These are phyloP conservation scores for Lasiosphaeria ovina DNA, from an alignment of 495 filamentous ascomycete species.

Conservation along the genomic window DNA sequence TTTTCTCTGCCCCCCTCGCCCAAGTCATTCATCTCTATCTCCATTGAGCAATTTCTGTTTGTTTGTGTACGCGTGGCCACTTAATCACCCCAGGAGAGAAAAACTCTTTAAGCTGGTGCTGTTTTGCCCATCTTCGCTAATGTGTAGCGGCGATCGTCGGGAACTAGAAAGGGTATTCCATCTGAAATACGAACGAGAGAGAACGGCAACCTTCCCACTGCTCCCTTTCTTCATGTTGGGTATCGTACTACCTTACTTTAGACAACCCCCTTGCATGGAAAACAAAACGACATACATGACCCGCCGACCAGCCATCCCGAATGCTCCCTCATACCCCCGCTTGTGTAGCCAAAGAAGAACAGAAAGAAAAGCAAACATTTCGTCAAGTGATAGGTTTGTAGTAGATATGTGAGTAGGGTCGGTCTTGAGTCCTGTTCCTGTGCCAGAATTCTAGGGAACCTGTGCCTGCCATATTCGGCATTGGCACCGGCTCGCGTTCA, in stretches of 20 bases:
- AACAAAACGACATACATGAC: not conserved
- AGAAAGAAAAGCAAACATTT: not conserved
- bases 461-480: too few species aligned
- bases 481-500: too few species aligned
- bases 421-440: not conserved
- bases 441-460: not conserved
- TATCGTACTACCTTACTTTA: not conserved
- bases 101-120: too few species aligned
- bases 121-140: too few species aligned
- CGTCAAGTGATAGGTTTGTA: not conserved
- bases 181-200: too few species aligned
- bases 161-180: too few species aligned
- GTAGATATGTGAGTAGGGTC: not conserved
- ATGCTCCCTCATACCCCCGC: not conserved
- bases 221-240: not conserved
- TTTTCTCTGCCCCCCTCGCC: too few species aligned
- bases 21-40: too few species aligned
- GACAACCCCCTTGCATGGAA: not conserved
- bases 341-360: not conserved
- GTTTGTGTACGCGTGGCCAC: too few species aligned
- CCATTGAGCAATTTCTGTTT: too few species aligned
- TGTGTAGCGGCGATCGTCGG: too few species aligned
- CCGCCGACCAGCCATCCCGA: not conserved
- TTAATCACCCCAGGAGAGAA: too few species aligned
- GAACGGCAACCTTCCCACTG: not conserved